phyloP scores from a whole-genome alignment of 2,329 filamentous ascomycete species.

The Mycosphaerelloides madeirae region DNA sequence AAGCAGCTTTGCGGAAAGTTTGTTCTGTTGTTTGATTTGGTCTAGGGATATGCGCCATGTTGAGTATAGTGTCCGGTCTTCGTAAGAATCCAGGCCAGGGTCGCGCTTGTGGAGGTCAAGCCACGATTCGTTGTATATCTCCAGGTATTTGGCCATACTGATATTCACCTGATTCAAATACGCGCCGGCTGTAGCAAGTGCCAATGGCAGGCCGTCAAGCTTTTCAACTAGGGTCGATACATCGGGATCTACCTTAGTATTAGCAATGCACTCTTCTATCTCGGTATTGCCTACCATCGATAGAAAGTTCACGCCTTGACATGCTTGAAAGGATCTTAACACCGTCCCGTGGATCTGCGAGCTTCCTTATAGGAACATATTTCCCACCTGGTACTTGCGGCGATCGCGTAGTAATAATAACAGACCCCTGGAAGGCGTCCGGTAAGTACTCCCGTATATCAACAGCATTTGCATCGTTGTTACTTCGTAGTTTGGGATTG shows the following conservation, averaged over 20 bases:
- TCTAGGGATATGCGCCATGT: not conserved
- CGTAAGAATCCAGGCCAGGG: not conserved
- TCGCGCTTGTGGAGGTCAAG: not conserved
- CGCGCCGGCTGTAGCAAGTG: not conserved
- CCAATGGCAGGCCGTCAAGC: not conserved
- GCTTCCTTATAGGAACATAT: too few relatives aligned
- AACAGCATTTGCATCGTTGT: not conserved
- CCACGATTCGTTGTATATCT: not conserved
- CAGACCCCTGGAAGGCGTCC: not conserved
- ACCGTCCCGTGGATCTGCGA: not conserved
- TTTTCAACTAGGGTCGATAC: not conserved
- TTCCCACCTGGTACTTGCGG: too few relatives aligned
- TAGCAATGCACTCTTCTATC: too few relatives aligned
- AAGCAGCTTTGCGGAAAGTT: not conserved
- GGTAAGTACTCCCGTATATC: not conserved
- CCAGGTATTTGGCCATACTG: not conserved
- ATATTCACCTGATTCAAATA: not conserved
- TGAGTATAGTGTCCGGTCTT: conserved; percentile 1
- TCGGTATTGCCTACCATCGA: too few relatives aligned
- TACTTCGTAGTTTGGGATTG: not conserved
- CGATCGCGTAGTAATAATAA: not conserved
- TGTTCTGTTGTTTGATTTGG: not conserved
- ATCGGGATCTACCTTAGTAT: not conserved
- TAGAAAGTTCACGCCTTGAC: too few relatives aligned
- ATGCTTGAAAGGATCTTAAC: not conserved